phyloP scores from a whole-genome alignment of 129 eudicot species.

The Flaveria robusta region DNA sequence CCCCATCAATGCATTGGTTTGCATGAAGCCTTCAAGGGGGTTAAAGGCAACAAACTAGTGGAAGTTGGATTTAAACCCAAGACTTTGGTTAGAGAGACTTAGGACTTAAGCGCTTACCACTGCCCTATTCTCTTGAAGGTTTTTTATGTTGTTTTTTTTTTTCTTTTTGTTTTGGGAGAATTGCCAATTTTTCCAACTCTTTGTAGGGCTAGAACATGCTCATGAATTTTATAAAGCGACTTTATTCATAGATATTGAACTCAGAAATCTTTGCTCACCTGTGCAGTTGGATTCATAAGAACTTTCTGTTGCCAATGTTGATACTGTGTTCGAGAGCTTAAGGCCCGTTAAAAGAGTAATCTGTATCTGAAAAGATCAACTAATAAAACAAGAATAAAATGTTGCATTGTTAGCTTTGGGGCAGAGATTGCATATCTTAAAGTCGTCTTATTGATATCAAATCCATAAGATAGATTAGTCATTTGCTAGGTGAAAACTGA shows the following conservation, averaged over 20 bases:
- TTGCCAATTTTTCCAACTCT: slow-evolving; percentile 4
- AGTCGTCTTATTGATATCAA: background rate
- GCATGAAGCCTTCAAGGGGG: background rate
- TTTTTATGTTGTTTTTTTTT: background rate
- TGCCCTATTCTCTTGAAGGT: background rate
- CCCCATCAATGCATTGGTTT: background rate
- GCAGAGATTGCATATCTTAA: background rate
- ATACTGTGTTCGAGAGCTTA: slow-evolving; percentile 7
- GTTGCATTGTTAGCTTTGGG: background rate
- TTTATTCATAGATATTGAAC: slow-evolving; percentile 2
- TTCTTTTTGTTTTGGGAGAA: background rate
- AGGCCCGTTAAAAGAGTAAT: background rate
- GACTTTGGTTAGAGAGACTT: background rate
- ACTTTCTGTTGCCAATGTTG: background rate
- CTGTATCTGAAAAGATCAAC: background rate
- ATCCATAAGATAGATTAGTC: background rate
- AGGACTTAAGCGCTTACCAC: background rate
- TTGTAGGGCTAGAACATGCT: background rate
- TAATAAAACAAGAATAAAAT: background rate
- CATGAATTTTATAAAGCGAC: background rate
- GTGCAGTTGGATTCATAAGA: background rate
- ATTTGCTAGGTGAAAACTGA: background rate
- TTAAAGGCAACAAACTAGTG: background rate
- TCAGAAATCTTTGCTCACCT: background rate
- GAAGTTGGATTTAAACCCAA: background rate